These are phyloP conservation scores for Beauveria brongniartii DNA, from an alignment of 2,329 filamentous ascomycete species.

Conservation along the genomic window DNA sequence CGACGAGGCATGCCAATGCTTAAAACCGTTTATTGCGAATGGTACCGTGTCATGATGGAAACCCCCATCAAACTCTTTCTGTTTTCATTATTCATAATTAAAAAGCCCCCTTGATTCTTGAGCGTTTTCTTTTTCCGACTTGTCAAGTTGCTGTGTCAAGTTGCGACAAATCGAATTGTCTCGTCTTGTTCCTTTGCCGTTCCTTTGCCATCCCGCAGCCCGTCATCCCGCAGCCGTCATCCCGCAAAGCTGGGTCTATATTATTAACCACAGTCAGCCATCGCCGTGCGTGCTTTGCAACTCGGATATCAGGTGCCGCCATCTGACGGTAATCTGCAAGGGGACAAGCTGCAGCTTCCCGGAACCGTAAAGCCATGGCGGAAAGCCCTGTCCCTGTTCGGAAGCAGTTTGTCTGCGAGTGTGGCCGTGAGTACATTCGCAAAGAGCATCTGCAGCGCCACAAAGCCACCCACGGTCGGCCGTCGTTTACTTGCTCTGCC, in stretches of 20 bases:
- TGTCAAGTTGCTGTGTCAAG: no score
- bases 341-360: not conserved
- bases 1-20: conserved; percentile 2
- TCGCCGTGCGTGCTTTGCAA: no score
- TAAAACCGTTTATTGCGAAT: not conserved
- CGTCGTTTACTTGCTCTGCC: conserved; percentile 26
- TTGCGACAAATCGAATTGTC: not conserved
- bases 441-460: conserved; percentile 33
- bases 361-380: not conserved
- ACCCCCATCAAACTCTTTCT: not conserved
- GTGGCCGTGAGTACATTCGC: conserved; percentile 31
- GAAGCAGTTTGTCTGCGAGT: conserved; percentile 23
- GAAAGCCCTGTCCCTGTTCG: not conserved
- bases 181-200: not conserved
- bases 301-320: no score
- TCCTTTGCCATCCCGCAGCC: no score
- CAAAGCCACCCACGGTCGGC: conserved; percentile 30
- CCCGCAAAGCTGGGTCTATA: not conserved
- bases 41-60: not conserved
- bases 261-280: not conserved
- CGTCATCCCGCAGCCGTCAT: not conserved
- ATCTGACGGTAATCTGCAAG: not conserved
- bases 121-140: not conserved
- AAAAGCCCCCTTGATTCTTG: not conserved
- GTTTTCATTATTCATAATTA: not conserved